Evolutionary conservation across 257 asterid genomes (phyloP).

Genomic region (Plectranthus barbatus): DNA sequence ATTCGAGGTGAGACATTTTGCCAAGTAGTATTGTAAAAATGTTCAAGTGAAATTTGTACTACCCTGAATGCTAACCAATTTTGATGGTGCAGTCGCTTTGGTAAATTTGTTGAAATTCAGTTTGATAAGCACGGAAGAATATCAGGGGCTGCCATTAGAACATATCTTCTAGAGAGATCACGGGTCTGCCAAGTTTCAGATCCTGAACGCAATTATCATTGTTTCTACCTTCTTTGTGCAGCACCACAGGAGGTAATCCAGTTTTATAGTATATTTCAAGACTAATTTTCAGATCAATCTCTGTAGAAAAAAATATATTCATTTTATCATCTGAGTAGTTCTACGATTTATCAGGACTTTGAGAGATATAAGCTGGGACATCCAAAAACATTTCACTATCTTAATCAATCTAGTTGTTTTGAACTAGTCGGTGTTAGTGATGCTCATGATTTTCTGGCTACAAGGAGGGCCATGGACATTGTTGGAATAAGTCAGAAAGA

Average conservation of each 20-base stretch:
- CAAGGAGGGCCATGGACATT: conserved; percentile 96
- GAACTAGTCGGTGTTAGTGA: conserved; percentile 85
- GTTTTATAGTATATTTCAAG: not conserved
- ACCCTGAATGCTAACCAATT: conserved; percentile 6
- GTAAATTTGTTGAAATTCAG: conserved; percentile 95
- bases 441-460: conserved; percentile 89
- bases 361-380: conserved; percentile 76
- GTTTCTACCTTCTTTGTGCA: conserved; percentile 94
- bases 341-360: conserved; percentile 51
- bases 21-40: not conserved
- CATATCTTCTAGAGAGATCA: conserved; percentile 96
- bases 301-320: not conserved
- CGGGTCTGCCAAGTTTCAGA: conserved; percentile 98
- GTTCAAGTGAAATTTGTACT: not conserved
- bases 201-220: conserved; percentile 94
- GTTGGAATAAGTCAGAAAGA: conserved; percentile 89
- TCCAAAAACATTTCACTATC: conserved; percentile 82
- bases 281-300: conserved; percentile 8
- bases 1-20: conserved; percentile 63
- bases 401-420: conserved; percentile 79
- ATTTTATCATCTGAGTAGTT: conserved; percentile 14
- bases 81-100: conserved; percentile 76
- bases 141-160: conserved; percentile 97
- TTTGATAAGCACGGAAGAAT: conserved; percentile 88
- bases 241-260: conserved; percentile 81